A percentile compares a stretch with the other conserved stretches of the same genome.
Conservation (phyloP, 2,329 filamentous ascomycete species). For the Scopulariopsis brevicaulis region DNA sequence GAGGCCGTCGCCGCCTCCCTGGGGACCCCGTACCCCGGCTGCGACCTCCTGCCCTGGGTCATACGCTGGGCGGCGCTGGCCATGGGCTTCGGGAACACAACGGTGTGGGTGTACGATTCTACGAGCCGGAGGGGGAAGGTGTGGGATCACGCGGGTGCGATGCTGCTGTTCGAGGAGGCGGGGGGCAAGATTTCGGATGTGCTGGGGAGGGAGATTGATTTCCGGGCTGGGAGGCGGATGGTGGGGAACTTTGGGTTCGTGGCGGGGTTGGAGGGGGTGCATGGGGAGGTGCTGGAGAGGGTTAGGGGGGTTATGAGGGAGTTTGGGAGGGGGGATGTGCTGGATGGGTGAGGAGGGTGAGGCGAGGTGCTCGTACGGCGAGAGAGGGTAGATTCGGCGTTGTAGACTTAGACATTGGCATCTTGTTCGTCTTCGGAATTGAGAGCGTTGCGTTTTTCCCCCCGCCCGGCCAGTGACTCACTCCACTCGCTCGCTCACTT, state of each 20-base stretch:
- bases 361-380: not conserved
- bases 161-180: constrained; percentile 45
- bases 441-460: constrained; percentile 12
- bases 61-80: constrained; percentile 42
- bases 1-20: constrained; percentile 28
- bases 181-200: constrained; percentile 45
- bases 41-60: constrained; percentile 45
- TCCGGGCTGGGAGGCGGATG: constrained; percentile 35
- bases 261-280: constrained; percentile 33
- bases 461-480: constrained; percentile 4
- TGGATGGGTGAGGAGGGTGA: not conserved
- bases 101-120: constrained; percentile 43
- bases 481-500: not conserved
- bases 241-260: constrained; percentile 42
- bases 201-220: constrained; percentile 36
- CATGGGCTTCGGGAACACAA: constrained; percentile 38
- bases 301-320: not conserved
- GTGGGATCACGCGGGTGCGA: constrained; percentile 50
- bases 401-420: not conserved
- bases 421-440: not conserved
- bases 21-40: constrained; percentile 30
- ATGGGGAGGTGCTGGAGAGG: constrained; percentile 23
- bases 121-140: constrained; percentile 37
- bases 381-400: not conserved
- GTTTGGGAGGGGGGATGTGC: not conserved